phyloP scores from a whole-genome alignment of 768 basidiomycete genomes.

The Leccinellum rugosiceps region DNA sequence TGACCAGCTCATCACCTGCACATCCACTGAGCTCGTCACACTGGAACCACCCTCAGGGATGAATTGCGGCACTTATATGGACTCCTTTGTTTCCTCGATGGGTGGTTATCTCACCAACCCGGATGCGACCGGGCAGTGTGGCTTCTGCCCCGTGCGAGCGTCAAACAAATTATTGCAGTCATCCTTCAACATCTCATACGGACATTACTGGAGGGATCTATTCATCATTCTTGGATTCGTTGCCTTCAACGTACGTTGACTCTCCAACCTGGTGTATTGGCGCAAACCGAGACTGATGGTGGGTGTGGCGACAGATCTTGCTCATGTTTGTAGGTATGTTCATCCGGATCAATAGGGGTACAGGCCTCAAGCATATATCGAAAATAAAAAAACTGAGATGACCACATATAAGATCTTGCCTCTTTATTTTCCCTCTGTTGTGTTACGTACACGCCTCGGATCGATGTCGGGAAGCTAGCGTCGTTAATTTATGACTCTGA shows the following conservation, averaged over 20 bases:
- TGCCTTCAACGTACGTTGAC: slow-evolving; percentile 46
- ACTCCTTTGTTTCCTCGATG: slow-evolving; percentile 42
- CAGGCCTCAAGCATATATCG: background rate
- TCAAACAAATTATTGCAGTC: slow-evolving; percentile 42
- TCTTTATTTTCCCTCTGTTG: too few species aligned
- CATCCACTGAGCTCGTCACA: slow-evolving; percentile 47
- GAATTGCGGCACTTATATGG: slow-evolving; percentile 52
- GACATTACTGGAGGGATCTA: slow-evolving; percentile 10
- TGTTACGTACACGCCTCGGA: too few species aligned
- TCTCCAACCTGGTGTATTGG: too few species aligned
- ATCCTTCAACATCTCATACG: slow-evolving; percentile 5
- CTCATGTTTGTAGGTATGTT: too few species aligned
- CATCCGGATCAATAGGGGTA: slow-evolving; percentile 25
- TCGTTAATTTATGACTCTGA: too few species aligned
- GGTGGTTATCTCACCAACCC: slow-evolving; percentile 30
- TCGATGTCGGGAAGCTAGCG: too few species aligned
- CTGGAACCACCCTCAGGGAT: slow-evolving; percentile 52
- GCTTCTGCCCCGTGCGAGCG: slow-evolving; percentile 51
- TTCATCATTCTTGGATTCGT: slow-evolving; percentile 17
- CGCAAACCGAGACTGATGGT: background rate
- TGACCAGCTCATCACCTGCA: slow-evolving; percentile 43
- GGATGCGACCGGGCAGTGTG: slow-evolving; percentile 48
- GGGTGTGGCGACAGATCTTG: slow-evolving; percentile 25
- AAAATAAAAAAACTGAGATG: too few species aligned
- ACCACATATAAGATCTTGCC: too few species aligned